Conservation (phyloP, 495 filamentous ascomycete species). For the Penicillium argentinense region DNA sequence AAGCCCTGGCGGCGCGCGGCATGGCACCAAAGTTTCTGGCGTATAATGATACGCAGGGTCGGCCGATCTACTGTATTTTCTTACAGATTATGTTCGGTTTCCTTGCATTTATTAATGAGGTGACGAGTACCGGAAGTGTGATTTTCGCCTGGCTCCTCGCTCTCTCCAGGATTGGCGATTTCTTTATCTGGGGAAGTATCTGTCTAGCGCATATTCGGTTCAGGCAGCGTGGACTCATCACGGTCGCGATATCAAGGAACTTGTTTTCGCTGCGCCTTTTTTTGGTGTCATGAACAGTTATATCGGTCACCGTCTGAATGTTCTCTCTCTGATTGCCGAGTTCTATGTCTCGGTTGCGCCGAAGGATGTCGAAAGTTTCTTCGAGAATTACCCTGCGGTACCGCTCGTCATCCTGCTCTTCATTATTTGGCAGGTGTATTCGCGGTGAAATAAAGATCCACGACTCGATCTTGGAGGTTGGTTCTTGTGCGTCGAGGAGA, state of each 20-base stretch:
- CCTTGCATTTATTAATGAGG: conserved; percentile 55
- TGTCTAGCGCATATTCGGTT: conserved; percentile 75
- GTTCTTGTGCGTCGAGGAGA: conserved; percentile 21
- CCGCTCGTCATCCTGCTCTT: conserved; percentile 54
- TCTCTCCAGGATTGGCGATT: conserved; percentile 62
- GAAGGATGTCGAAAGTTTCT: conserved; percentile 55
- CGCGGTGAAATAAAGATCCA: conserved; percentile 21
- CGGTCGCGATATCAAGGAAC: conserved; percentile 64
- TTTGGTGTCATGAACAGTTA: conserved; percentile 68
- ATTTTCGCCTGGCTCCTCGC: conserved; percentile 66
- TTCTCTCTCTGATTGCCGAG: conserved; percentile 63
- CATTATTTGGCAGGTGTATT: conserved; percentile 34
- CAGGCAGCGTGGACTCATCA: conserved; percentile 57
- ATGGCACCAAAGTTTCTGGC: conserved; percentile 59
- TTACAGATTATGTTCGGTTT: conserved; percentile 54
- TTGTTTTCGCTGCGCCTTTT: conserved; percentile 66
- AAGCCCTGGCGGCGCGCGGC: conserved; percentile 55
- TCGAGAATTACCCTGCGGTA: conserved; percentile 60
- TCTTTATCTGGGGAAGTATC: conserved; percentile 74
- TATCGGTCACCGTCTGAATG: conserved; percentile 58
- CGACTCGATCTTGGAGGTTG: conserved; percentile 25
- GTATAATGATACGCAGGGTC: conserved; percentile 58
- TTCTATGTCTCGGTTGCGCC: conserved; percentile 48
- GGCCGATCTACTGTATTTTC: conserved; percentile 53
- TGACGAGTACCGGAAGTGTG: conserved; percentile 28